Base-by-base conservation (phyloP, 257 asterid species). In the Penstemon newberryi region DNA sequence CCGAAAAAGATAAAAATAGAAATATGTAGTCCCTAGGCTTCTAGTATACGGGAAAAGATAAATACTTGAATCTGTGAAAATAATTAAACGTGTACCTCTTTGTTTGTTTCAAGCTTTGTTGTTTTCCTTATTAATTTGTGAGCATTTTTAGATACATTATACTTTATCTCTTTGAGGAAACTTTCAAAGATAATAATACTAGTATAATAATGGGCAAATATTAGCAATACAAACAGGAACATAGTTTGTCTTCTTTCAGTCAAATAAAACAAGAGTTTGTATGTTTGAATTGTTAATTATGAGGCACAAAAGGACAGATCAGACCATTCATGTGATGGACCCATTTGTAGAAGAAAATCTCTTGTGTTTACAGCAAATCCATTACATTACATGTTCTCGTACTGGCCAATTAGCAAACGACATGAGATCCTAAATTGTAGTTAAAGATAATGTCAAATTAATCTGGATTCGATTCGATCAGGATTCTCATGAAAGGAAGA, bases 251-350 rank as follows among this genome's bases (percentile, higher is more conserved):
- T 51, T 66, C 7, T 75, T 53, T 65, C 61, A 13, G 43, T 19
- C 66, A 75, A 60, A 71, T 62, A 73, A 73, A 72, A 75, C 75
- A 73, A 77, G 65, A 65, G 43, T 74, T 75, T 66, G 61, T 60
- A 56, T 70, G 66, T 64, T 38, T 56, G 54, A 56, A 59, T 67
- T 47, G 50, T 45, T 25, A 25, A 75, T 58, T 62, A 36, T 61
- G 63, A 74, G 79, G 56, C 58, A 50, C 49, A 25, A 59, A 73
- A 53, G 65, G 51, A 70, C 72, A 68, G 67, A 56, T 49, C 78
- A 71, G 80, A 69, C 61, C 64, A 66, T 74, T 75, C 84, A 80
- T 78, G 87, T 82, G 90, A 75, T 51, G 9, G 77, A 67, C 74
- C 77, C 73, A 57, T 66, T 37, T 53, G 59, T 42, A 73, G 53